Conservation (phyloP, 805 yeast species). For the Candida rishiriensis region DNA sequence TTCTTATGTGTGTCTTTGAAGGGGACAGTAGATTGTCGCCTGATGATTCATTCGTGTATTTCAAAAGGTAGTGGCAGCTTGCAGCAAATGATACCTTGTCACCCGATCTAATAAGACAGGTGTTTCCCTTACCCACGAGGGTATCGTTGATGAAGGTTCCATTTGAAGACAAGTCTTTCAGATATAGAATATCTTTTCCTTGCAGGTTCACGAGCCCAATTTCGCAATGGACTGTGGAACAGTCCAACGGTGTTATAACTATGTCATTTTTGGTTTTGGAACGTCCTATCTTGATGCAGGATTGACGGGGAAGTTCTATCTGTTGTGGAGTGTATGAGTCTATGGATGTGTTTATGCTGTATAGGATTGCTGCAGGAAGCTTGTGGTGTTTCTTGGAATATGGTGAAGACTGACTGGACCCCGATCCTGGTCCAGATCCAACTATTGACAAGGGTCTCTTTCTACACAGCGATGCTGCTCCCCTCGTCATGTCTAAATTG, state of each 20-base stretch:
- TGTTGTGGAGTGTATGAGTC: not conserved
- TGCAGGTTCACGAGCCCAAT: conserved; percentile 39
- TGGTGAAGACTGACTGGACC: not conserved
- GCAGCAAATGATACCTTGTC: conserved; percentile 55
- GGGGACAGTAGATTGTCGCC: not conserved
- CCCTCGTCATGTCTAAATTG: conserved; percentile 4
- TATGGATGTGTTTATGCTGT: conserved; percentile 10
- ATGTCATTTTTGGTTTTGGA: conserved; percentile 46
- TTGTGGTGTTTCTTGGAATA: conserved; percentile 1
- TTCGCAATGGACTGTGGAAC: conserved; percentile 63
- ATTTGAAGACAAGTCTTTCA: conserved; percentile 58
- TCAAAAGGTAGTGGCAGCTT: conserved; percentile 27
- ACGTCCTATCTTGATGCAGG: conserved; percentile 22
- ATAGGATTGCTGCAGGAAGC: conserved; percentile 8
- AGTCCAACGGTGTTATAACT: conserved; percentile 40
- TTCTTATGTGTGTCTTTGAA: conserved; percentile 10
- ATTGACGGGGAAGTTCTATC: conserved; percentile 12
- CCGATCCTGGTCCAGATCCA: no score
- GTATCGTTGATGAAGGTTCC: conserved; percentile 66
- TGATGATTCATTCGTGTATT: conserved; percentile 8
- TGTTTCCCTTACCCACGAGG: conserved; percentile 44
- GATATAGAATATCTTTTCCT: conserved; percentile 35
- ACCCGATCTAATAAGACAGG: conserved; percentile 52
- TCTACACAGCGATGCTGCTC: conserved; percentile 9
- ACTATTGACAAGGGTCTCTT: conserved; percentile 9